These are phyloP conservation scores for Plantago rigida DNA, from an alignment of 305 asterid genomes.

Conservation along the genomic window DNA sequence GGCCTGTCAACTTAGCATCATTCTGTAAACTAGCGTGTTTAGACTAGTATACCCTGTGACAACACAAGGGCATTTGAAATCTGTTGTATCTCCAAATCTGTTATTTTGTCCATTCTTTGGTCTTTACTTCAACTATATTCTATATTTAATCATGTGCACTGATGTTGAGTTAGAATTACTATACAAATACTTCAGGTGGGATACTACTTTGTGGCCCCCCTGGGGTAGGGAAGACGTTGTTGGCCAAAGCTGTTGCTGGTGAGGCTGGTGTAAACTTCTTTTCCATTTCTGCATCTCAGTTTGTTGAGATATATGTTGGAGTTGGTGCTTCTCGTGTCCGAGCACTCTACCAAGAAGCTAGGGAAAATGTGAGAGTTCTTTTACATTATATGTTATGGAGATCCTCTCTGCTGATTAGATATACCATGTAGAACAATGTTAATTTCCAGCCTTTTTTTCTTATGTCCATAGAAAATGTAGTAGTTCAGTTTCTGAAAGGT, in stretches of 20 bases:
- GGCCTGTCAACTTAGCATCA: neutral
- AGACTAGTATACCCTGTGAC: neutral
- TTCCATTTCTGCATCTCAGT: constrained; percentile 97
- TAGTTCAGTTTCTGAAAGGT: constrained; percentile 1
- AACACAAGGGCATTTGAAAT: neutral
- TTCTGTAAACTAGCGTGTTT: neutral
- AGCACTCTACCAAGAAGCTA: constrained; percentile 93
- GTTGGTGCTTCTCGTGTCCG: constrained; percentile 99
- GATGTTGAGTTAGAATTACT: constrained; percentile 20
- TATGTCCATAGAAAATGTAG: neutral
- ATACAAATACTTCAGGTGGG: constrained; percentile 54
- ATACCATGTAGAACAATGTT: too few species aligned
- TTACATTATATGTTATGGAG: neutral
- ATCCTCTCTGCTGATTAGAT: too few species aligned
- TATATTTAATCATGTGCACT: neutral
- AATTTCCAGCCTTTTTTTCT: too few species aligned
- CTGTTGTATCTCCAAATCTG: neutral
- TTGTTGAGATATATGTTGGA: constrained; percentile 94
- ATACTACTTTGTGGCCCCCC: constrained; percentile 99
- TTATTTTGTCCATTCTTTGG: neutral
- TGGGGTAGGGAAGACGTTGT: constrained; percentile 92
- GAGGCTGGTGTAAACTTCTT: constrained; percentile 99
- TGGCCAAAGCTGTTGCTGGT: constrained; percentile 98
- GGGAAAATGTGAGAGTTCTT: constrained; percentile 57
- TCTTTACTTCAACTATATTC: neutral